Base-by-base conservation (phyloP, 1,139 yeast species). In the Kodamaea sp. region DNA sequence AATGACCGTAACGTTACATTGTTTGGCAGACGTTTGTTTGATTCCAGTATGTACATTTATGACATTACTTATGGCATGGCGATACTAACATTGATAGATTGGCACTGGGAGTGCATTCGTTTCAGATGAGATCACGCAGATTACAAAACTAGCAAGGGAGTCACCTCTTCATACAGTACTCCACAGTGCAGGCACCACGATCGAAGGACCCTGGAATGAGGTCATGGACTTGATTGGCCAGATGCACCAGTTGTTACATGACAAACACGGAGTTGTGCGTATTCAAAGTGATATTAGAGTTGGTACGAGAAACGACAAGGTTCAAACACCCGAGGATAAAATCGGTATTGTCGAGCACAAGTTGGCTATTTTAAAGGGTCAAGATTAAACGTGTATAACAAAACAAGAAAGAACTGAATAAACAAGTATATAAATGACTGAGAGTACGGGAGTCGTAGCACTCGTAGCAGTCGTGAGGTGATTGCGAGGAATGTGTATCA, bases 181-280 rank as follows among this genome's bases (percentile, higher is more conserved):
- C 47, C 96, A 88, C 61, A 82, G 92, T 48, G 96, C 96, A 1
- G 96, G 96, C 5, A 87, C 96, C 7, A 86, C 96, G 5, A 83
- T 87, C 53, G 85, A 84, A 52, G 96, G 96, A 0, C 89, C 89
- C n/a, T 88, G 96, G 96, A 79, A 80, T 53, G 86, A 84, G 40
- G 96, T 88, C 2, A 84, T 81, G 78, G 77, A 70, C 25, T 64
- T 85, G 40, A 83, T 88, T 51, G 96, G 96, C n/a, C 74, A 78
- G 49, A 66, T 87, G 52, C 96, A 88, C 53, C 81, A 82, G 52
- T 65, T 68, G 36, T 74, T 86, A 36, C 96, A 88, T 54, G 66
- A 65, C 5, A 65, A 65, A 20, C 62, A 70, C 50, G 95, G 94
- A 2, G 78, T 84, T 10, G 73, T 81, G 9, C 71, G 96, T 54